Percentiles rank a stretch among this genome's conserved stretches.
Conservation (phyloP, 176 grass and related monocot species). For the Avena insularis region DNA sequence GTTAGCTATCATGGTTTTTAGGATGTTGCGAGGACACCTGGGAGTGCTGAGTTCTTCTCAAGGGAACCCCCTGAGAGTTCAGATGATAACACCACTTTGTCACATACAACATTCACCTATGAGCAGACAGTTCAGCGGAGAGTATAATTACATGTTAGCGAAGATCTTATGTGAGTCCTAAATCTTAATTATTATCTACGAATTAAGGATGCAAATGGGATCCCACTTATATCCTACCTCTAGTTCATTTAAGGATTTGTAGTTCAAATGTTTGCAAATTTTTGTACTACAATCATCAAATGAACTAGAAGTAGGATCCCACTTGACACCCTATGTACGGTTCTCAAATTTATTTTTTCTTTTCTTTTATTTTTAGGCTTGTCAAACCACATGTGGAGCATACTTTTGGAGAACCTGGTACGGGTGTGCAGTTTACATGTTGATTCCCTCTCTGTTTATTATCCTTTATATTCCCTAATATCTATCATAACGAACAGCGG, state of each 20-base stretch:
- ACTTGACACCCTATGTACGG: no score
- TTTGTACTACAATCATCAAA: no score
- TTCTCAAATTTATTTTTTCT: conserved; percentile 12
- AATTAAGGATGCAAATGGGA: no score
- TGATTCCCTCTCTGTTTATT: neutral
- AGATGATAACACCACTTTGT: neutral
- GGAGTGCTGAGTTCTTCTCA: neutral
- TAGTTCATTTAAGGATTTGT: no score
- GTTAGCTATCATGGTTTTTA: conserved; percentile 10
- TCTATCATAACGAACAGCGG: conserved; percentile 22
- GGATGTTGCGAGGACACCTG: conserved; percentile 32
- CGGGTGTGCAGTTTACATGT: neutral
- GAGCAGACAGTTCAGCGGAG: conserved; percentile 52
- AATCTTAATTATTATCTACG: neutral
- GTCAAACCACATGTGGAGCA: conserved; percentile 48
- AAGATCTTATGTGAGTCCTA: conserved; percentile 59
- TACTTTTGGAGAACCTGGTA: conserved; percentile 68
- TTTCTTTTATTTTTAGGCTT: conserved; percentile 49
- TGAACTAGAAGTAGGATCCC: no score
- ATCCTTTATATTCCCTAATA: conserved; percentile 7
- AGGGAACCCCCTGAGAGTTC: conserved; percentile 16
- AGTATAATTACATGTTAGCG: conserved; percentile 58
- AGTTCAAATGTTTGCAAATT: no score
- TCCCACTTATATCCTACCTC: no score
- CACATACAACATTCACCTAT: conserved; percentile 53